phyloP scores from a whole-genome alignment of 1,139 yeast genomes.

The Geotrichum australiense region DNA sequence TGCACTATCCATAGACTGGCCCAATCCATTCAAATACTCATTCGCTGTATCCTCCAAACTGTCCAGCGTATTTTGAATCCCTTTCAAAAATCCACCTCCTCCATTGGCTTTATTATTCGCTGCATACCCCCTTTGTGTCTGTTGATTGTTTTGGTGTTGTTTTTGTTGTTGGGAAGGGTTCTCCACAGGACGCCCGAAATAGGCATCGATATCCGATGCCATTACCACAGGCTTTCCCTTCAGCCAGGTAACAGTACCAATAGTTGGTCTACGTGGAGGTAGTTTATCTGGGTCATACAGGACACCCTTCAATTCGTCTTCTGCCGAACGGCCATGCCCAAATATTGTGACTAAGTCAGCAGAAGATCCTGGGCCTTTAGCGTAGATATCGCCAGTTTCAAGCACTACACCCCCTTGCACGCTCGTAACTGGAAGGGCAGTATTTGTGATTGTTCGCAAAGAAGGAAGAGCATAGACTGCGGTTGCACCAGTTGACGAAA shows the following conservation, averaged over 20 bases:
- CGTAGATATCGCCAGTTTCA: constrained; percentile 55
- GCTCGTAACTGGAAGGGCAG: constrained; percentile 41
- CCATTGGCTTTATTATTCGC: constrained; percentile 18
- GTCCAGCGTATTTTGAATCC: constrained; percentile 29
- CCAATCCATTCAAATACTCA: constrained; percentile 29
- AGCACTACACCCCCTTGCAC: constrained; percentile 42
- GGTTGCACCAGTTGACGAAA: constrained; percentile 39
- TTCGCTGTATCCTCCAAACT: constrained; percentile 31
- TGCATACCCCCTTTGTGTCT: constrained; percentile 10
- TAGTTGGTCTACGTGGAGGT: constrained; percentile 74
- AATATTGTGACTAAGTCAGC: constrained; percentile 47
- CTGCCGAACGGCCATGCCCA: constrained; percentile 30
- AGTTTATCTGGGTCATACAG: constrained; percentile 40
- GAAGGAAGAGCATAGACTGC: constrained; percentile 47
- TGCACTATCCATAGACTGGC: constrained; percentile 24
- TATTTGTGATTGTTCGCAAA: constrained; percentile 41
- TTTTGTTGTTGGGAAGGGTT: constrained; percentile 22
- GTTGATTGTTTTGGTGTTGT: constrained; percentile 16
- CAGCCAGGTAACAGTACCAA: constrained; percentile 81
- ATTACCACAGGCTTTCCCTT: constrained; percentile 62
- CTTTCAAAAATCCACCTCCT: constrained; percentile 25
- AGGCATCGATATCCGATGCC: constrained; percentile 46
- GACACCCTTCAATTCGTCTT: constrained; percentile 25
- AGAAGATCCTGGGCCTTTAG: constrained; percentile 53
- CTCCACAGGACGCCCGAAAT: constrained; percentile 37